Evolutionary conservation across 495 filamentous ascomycete species (phyloP).

Genomic region (Poronia punctata): DNA sequence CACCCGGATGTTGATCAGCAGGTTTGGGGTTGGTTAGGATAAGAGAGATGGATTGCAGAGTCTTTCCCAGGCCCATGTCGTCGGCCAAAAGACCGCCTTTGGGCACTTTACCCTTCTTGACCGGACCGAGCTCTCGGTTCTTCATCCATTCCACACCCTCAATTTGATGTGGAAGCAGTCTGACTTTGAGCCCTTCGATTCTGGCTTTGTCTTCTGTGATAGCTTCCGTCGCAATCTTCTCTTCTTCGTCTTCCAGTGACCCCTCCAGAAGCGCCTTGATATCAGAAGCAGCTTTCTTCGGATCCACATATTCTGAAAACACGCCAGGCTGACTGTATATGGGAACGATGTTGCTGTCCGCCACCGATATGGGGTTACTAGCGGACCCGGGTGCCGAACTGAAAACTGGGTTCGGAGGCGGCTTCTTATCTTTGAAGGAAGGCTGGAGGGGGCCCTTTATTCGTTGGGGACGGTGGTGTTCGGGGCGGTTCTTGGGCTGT

Average conservation of each 20-base stretch:
- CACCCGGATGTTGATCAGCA: conserved; percentile 46
- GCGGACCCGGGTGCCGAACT: conserved; percentile 25
- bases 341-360: conserved; percentile 18
- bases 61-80: conserved; percentile 84
- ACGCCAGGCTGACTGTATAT: conserved; percentile 42
- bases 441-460: conserved; percentile 33
- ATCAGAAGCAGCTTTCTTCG: conserved; percentile 69
- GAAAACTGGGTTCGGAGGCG: conserved; percentile 30
- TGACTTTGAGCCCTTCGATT: conserved; percentile 72
- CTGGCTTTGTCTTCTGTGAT: conserved; percentile 40
- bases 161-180: conserved; percentile 84
- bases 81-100: conserved; percentile 85
- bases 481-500: conserved; percentile 37
- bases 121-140: conserved; percentile 72
- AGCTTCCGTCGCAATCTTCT: conserved; percentile 40
- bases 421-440: conserved; percentile 27
- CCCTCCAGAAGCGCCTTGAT: conserved; percentile 85
- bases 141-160: conserved; percentile 92
- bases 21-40: conserved; percentile 78
- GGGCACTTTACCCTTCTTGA: conserved; percentile 69
- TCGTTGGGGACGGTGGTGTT: conserved; percentile 40
- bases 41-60: conserved; percentile 72
- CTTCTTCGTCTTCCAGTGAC: conserved; percentile 76
- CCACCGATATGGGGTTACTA: conserved; percentile 20
- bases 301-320: conserved; percentile 65